A percentile compares a stretch with the other conserved stretches of the same genome.
phyloP scores from a whole-genome alignment of 495 filamentous ascomycete species.

The Penicillium bialowiezense region DNA sequence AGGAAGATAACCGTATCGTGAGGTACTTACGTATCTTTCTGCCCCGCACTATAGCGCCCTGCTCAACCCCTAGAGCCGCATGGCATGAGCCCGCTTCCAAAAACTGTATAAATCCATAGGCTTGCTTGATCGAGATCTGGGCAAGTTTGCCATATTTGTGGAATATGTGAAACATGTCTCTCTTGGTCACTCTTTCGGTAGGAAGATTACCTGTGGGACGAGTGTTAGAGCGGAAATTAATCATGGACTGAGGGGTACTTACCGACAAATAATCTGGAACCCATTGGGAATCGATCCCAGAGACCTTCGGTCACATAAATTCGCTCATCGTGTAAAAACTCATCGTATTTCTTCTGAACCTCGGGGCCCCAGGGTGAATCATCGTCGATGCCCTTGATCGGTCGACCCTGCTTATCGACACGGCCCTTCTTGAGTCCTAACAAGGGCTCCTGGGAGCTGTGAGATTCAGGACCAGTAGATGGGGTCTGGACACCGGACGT shows the following conservation, averaged over 20 bases:
- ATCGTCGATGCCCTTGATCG: constrained; percentile 38
- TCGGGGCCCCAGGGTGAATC: constrained; percentile 56
- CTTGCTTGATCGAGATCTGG: constrained; percentile 94
- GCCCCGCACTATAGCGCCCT: constrained; percentile 74
- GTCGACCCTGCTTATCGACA: constrained; percentile 26
- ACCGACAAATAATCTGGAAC: constrained; percentile 91
- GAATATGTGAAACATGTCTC: constrained; percentile 89
- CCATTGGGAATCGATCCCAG: constrained; percentile 89
- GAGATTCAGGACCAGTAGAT: constrained; percentile 29
- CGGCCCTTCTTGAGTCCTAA: constrained; percentile 30
- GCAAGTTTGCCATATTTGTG: constrained; percentile 82
- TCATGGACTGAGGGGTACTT: constrained; percentile 31
- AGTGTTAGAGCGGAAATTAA: constrained; percentile 8
- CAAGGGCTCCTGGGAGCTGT: constrained; percentile 30
- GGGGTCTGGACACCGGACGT: constrained; percentile 51
- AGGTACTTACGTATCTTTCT: constrained; percentile 82
- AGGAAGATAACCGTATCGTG: no score
- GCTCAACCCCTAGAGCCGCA: constrained; percentile 69
- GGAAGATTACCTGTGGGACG: constrained; percentile 75
- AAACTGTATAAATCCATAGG: constrained; percentile 96
- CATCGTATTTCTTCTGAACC: constrained; percentile 72
- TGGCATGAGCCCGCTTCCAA: constrained; percentile 70
- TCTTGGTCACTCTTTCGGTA: constrained; percentile 88
- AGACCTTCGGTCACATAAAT: constrained; percentile 81
- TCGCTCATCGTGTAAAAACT: constrained; percentile 76